Evolutionary conservation across 2,329 filamentous ascomycete species (phyloP).

Genomic region (Xylariaceae sp.): DNA sequence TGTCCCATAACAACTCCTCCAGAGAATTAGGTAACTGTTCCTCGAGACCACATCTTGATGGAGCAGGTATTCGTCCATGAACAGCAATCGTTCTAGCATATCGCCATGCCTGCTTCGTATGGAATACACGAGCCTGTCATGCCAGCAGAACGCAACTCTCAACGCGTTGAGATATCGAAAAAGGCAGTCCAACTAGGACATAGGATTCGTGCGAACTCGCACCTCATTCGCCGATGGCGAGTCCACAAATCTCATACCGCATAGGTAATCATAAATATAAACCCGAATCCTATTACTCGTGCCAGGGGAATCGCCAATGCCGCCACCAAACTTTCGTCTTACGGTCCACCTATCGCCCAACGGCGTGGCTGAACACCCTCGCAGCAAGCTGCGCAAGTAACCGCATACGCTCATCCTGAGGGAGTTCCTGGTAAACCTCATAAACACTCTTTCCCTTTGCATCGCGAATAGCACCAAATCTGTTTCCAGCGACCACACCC

Average conservation of each 20-base stretch:
- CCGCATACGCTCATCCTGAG: constrained; percentile 72
- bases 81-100: neutral
- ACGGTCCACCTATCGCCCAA: constrained; percentile 38
- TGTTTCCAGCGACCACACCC: constrained; percentile 86
- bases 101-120: neutral
- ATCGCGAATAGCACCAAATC: constrained; percentile 84
- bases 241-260: neutral
- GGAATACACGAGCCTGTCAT: neutral
- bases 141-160: neutral
- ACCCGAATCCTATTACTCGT: neutral
- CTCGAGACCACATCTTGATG: too few species aligned
- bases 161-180: neutral
- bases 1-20: too few species aligned
- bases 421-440: constrained; percentile 80
- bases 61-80: neutral
- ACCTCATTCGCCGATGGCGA: neutral
- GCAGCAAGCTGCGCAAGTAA: constrained; percentile 78
- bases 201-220: neutral
- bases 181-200: neutral
- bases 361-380: constrained; percentile 78
- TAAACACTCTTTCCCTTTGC: constrained; percentile 93
- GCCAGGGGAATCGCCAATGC: neutral
- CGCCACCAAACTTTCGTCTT: neutral
- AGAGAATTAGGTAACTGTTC: too few species aligned
- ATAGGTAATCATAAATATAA: too few species aligned